These are phyloP conservation scores for Cordyceps farinosa DNA, from an alignment of 2,329 filamentous ascomycete genomes.

Conservation along the genomic window DNA sequence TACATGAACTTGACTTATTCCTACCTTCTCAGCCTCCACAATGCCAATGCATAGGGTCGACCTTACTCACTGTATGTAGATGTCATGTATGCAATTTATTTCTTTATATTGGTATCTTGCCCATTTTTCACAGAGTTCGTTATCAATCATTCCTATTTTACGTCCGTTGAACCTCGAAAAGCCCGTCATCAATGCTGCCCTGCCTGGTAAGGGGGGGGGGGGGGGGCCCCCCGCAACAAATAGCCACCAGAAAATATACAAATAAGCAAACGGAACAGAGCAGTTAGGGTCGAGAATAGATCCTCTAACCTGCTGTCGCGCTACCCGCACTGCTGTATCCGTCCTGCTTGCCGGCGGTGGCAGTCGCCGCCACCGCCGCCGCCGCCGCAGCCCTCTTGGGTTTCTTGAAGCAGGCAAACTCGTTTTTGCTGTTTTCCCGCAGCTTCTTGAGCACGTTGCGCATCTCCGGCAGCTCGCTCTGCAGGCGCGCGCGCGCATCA, in stretches of 20 bases:
- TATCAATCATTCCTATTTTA: background rate
- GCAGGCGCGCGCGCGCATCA: conserved; percentile 72
- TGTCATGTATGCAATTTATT: background rate
- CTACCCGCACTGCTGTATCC: conserved; percentile 11
- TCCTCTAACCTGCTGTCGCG: conserved; percentile 26
- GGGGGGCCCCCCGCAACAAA: no score
- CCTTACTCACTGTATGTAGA: background rate
- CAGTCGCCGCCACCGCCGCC: background rate
- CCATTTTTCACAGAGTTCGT: background rate
- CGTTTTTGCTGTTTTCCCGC: conserved; percentile 74
- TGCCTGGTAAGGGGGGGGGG: background rate
- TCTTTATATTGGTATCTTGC: conserved; percentile 1
- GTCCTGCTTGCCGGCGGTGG: conserved; percentile 5
- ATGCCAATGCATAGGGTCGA: background rate
- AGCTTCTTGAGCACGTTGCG: conserved; percentile 79
- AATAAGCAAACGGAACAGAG: background rate
- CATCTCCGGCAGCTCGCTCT: conserved; percentile 88
- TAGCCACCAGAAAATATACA: background rate
- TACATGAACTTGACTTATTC: conserved; percentile 6
- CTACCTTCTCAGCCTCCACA: no score
- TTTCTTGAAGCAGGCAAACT: conserved; percentile 83
- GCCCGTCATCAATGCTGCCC: background rate
- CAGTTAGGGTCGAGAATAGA: conserved; percentile 7
- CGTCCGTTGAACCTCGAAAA: background rate
- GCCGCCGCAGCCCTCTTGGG: conserved; percentile 42